Evolutionary conservation across 2,329 filamentous ascomycete species (phyloP), one percentile per base, ranked within the genome.

Genomic region (Dothidotthia symphoricarpi): DNA sequence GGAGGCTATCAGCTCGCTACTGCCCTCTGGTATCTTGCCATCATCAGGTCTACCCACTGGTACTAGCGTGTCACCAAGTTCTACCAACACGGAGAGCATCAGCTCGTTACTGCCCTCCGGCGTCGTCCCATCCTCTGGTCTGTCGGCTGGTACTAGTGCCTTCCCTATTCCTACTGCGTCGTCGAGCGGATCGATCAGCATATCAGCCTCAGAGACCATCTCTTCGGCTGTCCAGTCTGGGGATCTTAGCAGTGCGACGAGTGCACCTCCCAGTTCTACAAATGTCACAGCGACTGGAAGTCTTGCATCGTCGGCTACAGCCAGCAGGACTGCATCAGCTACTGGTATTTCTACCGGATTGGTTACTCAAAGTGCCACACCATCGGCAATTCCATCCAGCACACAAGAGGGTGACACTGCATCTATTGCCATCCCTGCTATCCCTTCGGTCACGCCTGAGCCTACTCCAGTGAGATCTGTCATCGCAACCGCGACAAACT

Each of bases 401-500:
- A 33, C 43, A 9, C 31, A 34, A 6, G 37, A 34, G 29, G 46
- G 33, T 30, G 42, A 42, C 3, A 47, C 48, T 3, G 39, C 47
- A 12, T 45, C 49, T 2, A 44, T 53, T 34, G 22, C 41, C 4
- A 49, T 51, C 7, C 39, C 51, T 6, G 49, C 46, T 11, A 49
- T 39, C 13, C 45, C 57, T 11, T 48, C 50, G 2, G 16, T 29
- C 19, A 52, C 57, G 7, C 48, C 51, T 39, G 53, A 41, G 25
- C 43, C 57, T 14, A 55, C 58, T 5, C 55, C 65, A 4, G 57
- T 60, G 7, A 55, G 64, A 3, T 71, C 71, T n/a, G 68, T 76
- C n/a, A 41, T 55, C 9, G 65, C 73, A 1, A 77, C 68, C 9
- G 73, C 69, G 12, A 72, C 70, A 8, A 66, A 77, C 49, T 66